Percentiles rank a stretch among this genome's conserved stretches.
These are phyloP conservation scores for Thermomyces lanuginosus DNA, from an alignment of 2,329 filamentous ascomycete species.

Conservation along the genomic window DNA sequence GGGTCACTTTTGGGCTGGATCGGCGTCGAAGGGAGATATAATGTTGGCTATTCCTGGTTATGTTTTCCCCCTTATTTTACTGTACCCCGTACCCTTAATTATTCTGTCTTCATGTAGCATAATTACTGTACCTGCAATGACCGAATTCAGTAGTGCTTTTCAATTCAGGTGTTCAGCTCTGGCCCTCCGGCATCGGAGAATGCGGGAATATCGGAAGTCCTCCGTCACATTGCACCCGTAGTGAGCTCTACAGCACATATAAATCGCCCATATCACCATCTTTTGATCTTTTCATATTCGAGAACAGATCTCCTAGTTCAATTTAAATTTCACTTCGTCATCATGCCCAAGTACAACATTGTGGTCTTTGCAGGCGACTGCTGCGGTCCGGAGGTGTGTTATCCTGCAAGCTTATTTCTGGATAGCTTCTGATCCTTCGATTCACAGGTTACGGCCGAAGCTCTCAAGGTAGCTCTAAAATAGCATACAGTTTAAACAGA, in stretches of 20 bases:
- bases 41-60: no score
- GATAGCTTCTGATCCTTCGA: slow-evolving; percentile 6
- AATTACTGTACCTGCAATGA: no score
- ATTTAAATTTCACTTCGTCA: slow-evolving; percentile 13
- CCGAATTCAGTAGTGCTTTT: no score
- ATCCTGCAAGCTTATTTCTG: background rate
- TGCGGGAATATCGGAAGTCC: no score
- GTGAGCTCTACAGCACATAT: no score
- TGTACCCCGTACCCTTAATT: background rate
- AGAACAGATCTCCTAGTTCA: background rate
- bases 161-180: no score
- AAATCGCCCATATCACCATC: no score
- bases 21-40: no score
- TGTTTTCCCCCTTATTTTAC: background rate
- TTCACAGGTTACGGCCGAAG: slow-evolving; percentile 60
- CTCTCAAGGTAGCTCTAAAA: slow-evolving; percentile 50
- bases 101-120: background rate
- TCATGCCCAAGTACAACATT: slow-evolving; percentile 57
- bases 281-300: background rate
- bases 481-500: background rate
- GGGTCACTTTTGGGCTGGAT: no score
- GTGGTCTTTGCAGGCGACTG: slow-evolving; percentile 74
- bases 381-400: slow-evolving; percentile 63
- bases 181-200: no score
- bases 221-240: no score